Percentiles rank a stretch among this genome's conserved stretches.
Conservation (phyloP, 164 flowering plant species). For the Annona squamosa region DNA sequence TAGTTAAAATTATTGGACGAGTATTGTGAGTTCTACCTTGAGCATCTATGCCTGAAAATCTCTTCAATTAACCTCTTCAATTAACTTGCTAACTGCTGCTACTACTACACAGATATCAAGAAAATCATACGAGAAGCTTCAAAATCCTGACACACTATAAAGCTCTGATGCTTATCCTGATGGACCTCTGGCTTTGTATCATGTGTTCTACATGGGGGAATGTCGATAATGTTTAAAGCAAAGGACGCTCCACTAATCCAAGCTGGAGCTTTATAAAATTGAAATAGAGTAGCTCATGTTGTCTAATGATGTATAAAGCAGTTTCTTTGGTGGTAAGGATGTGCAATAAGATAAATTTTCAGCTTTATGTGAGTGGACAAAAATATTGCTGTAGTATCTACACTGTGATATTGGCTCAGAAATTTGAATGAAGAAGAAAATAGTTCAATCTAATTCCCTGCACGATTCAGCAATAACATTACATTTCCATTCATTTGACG, state of each 20-base stretch:
- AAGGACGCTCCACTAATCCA: neutral
- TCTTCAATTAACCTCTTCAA: neutral
- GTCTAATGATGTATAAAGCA: neutral
- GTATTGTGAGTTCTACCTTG: neutral
- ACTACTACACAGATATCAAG: constrained; percentile 19
- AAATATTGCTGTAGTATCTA: no score
- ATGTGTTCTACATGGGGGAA: neutral
- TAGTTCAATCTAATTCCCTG: no score
- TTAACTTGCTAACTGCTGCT: neutral
- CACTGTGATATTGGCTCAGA: no score
- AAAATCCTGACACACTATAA: constrained; percentile 10
- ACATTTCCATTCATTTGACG: no score
- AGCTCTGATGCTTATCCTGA: neutral
- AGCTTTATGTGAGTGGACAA: neutral
- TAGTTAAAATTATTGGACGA: neutral
- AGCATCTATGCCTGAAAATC: neutral
- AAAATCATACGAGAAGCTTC: constrained; percentile 29
- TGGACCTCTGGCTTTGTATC: neutral
- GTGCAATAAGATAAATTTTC: neutral
- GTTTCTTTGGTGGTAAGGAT: neutral
- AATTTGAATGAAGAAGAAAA: no score
- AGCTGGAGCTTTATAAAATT: neutral
- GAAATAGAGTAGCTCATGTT: neutral
- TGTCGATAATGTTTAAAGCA: neutral
- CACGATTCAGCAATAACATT: no score